phyloP scores from a whole-genome alignment of 108 stramenopile genomes.

The Discostella stelligeroides region DNA sequence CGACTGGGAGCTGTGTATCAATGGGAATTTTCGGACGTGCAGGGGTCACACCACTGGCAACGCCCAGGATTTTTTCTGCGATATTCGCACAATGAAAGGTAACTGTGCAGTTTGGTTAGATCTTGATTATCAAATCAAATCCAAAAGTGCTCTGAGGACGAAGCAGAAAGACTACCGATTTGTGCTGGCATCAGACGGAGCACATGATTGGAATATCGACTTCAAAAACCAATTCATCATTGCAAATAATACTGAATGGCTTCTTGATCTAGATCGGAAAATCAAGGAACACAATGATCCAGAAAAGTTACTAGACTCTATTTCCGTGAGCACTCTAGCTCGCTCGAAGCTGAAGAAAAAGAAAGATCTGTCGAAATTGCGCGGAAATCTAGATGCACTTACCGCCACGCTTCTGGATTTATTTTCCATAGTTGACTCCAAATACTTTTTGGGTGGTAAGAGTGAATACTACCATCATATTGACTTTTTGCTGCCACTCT shows the following conservation, averaged over 20 bases:
- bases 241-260: constrained; percentile 48
- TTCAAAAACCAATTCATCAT: constrained; percentile 42
- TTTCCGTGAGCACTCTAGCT: constrained; percentile 27
- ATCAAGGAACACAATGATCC: constrained; percentile 8
- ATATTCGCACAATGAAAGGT: constrained; percentile 44
- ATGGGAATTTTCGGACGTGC: constrained; percentile 43
- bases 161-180: constrained; percentile 42
- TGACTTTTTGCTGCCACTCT: neutral
- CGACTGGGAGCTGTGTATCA: constrained; percentile 47
- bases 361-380: constrained; percentile 27
- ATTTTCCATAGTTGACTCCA: constrained; percentile 49
- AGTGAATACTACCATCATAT: neutral
- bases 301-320: constrained; percentile 14
- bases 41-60: constrained; percentile 15
- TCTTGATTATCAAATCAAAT: constrained; percentile 50
- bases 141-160: constrained; percentile 27
- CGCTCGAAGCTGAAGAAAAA: constrained; percentile 15
- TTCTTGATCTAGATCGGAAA: constrained; percentile 25
- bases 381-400: constrained; percentile 30
- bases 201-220: constrained; percentile 49
- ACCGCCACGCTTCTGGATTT: constrained; percentile 43
- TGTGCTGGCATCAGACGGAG: constrained; percentile 46
- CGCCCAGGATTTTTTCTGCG: constrained; percentile 24
- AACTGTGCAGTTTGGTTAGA: constrained; percentile 52
- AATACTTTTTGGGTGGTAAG: constrained; percentile 38